These are phyloP conservation scores for Botrytis sinoallii DNA, from an alignment of 2,329 filamentous ascomycete genomes.

Conservation along the genomic window DNA sequence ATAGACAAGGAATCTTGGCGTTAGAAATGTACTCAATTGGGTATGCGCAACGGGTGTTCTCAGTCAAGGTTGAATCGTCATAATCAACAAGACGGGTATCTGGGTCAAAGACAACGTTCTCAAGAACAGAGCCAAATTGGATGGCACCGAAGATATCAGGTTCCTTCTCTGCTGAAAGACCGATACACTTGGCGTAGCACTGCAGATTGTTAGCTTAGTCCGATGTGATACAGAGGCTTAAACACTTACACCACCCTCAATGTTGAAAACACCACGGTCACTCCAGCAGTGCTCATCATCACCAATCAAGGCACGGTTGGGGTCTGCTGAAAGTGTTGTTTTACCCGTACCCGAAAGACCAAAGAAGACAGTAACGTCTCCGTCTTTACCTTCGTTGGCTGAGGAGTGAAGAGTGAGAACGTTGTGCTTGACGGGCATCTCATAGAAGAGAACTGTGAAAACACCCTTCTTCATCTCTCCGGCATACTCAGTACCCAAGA, in stretches of 20 bases:
- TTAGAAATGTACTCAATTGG: constrained; percentile 99
- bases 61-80: constrained; percentile 89
- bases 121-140: constrained; percentile 92
- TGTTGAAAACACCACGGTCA: constrained; percentile 97
- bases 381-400: constrained; percentile 90
- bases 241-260: constrained; percentile 73
- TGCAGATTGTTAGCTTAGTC: constrained; percentile 25
- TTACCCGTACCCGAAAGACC: constrained; percentile 97
- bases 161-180: constrained; percentile 96
- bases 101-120: constrained; percentile 98
- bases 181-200: constrained; percentile 99
- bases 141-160: constrained; percentile 97
- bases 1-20: constrained; percentile 96
- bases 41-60: constrained; percentile 98
- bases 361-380: constrained; percentile 99
- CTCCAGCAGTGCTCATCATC: constrained; percentile 99
- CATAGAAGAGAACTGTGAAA: constrained; percentile 99
- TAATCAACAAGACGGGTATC: constrained; percentile 89
- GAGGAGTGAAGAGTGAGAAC: constrained; percentile 98
- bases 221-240: not conserved
- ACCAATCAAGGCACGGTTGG: constrained; percentile 92
- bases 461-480: constrained; percentile 98
- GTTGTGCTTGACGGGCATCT: constrained; percentile 99
- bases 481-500: constrained; percentile 97
- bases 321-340: constrained; percentile 95